Evolutionary conservation across 2,329 filamentous ascomycete genomes (phyloP).

Genomic region (Metarhizium sp.): DNA sequence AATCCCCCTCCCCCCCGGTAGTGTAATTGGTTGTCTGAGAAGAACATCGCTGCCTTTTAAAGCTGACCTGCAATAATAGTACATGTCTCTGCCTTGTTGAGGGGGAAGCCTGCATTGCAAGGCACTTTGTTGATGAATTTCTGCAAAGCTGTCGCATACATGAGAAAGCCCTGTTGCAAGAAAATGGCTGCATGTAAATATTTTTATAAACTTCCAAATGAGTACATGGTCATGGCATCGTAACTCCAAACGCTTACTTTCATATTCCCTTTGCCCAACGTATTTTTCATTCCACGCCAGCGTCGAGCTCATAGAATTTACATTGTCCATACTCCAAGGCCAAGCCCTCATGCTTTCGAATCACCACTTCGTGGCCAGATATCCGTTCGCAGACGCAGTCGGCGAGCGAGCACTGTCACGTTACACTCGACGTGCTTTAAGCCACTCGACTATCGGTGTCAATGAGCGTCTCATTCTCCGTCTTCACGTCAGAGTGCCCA

Average conservation of each 20-base stretch:
- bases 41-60: no score
- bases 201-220: not conserved
- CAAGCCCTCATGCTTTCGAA: no score
- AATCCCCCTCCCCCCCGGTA: no score
- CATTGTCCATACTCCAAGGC: no score
- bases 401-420: not conserved
- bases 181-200: not conserved
- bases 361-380: not conserved
- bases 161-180: not conserved
- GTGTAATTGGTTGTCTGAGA: no score
- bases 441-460: not conserved
- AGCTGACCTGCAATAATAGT: no score
- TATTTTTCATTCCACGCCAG: not conserved
- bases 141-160: no score
- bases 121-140: no score
- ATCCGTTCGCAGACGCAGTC: not conserved
- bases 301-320: not conserved
- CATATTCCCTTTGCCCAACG: not conserved
- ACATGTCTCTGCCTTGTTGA: no score
- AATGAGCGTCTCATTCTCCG: not conserved
- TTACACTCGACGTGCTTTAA: not conserved
- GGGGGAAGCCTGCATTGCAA: no score
- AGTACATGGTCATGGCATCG: not conserved
- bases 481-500: constrained; percentile 55
- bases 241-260: not conserved